Evolutionary conservation across 2,329 filamentous ascomycete genomes (phyloP), one percentile per base, ranked within the genome.

Genomic region (Xylaria sp.): DNA sequence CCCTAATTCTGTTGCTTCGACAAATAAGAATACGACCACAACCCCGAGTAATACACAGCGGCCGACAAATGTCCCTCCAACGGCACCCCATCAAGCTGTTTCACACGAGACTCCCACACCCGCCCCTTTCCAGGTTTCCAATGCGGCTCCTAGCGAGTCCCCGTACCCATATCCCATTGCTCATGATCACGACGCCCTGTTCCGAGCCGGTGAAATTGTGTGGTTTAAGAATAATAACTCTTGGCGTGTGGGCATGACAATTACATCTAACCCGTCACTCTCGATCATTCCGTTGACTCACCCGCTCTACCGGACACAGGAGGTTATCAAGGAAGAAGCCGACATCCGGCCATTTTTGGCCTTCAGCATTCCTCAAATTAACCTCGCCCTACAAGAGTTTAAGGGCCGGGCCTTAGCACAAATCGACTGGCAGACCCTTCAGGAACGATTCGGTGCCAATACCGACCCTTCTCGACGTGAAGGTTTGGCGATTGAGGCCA

Each of bases 291-390:
- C 82, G 20, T 79, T 83, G 41, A 80, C 79, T 9, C 81, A 84
- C 66, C 77, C 75, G 36, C 67, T 80, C 7, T 79, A 83, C 6
- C 79, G 75, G 20, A 80, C 84, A 55, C 77, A 78, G 33, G 77
- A 79, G 23, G 79, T 84, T 5, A 71, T 75, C 41, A 85, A 84
- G 67, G 57, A 74, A 0, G 80, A 82, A 55, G 74, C 71, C 4
- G 83, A 85, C 20, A 80, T 86, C 72, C 81, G 85, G 2, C 85
- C 85, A 1, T 87, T 86, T 70, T 79, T 86, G 48, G 84, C 85
- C 12, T 87, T 86, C 66, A 86, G 83, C 12, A 84, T 87, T 0
- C 85, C 85, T 0, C 77, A 78, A 1, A 80, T 86, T 1, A 71
- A 70, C 9, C 43, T 49, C 9, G 75, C 76, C 12, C 73, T 83